Conservation (phyloP, 768 basidiomycete genomes). For the Ramaria rubella region DNA sequence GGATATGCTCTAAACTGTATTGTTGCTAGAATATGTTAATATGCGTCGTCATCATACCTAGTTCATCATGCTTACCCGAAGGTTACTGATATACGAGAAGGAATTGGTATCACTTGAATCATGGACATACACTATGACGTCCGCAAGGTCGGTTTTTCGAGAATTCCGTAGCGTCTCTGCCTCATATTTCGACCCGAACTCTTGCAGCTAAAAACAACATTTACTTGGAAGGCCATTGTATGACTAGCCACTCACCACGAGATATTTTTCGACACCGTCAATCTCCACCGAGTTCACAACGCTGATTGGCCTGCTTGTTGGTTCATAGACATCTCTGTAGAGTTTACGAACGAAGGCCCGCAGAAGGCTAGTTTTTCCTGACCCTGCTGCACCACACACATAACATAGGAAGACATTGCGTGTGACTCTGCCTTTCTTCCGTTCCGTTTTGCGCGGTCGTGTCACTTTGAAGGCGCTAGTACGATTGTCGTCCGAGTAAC, state of each 20-base stretch:
- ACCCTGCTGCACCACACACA: conserved; percentile 91
- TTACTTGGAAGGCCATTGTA: background rate
- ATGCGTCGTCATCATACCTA: background rate
- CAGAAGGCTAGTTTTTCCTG: conserved; percentile 87
- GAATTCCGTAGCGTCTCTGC: conserved; percentile 80
- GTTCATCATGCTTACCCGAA: conserved; percentile 56
- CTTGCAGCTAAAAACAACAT: conserved; percentile 63
- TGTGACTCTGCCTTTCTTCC: conserved; percentile 80
- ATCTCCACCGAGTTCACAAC: conserved; percentile 96
- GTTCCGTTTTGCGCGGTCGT: conserved; percentile 73
- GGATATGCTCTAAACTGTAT: conserved; percentile 91
- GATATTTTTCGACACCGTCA: conserved; percentile 89
- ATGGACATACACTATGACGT: conserved; percentile 92
- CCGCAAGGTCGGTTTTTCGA: conserved; percentile 87
- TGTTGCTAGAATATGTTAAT: conserved; percentile 64
- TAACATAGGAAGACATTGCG: conserved; percentile 92
- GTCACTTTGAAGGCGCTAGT: conserved; percentile 84
- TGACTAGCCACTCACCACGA: conserved; percentile 63
- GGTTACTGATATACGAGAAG: conserved; percentile 95
- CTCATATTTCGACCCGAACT: conserved; percentile 95
- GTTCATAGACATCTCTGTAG: conserved; percentile 69
- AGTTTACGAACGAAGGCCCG: conserved; percentile 82
- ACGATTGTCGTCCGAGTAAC: conserved; percentile 74
- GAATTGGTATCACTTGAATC: conserved; percentile 99
- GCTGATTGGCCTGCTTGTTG: conserved; percentile 83